Percentiles rank a stretch among this genome's conserved stretches.
These are phyloP conservation scores for Yamadazyma atlantica DNA, from an alignment of 1,139 yeast genomes.

Conservation along the genomic window DNA sequence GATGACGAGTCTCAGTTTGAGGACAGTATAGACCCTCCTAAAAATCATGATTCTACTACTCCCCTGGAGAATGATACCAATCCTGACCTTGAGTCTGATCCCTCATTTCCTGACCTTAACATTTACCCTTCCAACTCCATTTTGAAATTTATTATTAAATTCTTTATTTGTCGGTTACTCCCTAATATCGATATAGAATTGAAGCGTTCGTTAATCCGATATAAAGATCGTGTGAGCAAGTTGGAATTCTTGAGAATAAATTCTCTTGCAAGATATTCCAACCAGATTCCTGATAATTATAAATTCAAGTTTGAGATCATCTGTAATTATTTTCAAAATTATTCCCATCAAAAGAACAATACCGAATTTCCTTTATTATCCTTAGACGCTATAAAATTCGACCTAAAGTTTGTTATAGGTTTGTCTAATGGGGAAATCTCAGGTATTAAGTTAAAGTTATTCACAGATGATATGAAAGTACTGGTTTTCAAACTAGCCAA, in stretches of 20 bases:
- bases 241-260: constrained; percentile 25
- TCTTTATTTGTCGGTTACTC: constrained; percentile 20
- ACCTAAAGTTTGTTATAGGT: constrained; percentile 22
- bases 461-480: constrained; percentile 25
- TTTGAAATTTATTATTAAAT: constrained; percentile 12
- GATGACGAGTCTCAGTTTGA: not conserved
- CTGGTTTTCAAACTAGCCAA: constrained; percentile 29
- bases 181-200: constrained; percentile 31
- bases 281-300: constrained; percentile 16
- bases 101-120: constrained; percentile 6
- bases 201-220: constrained; percentile 19
- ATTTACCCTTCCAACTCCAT: constrained; percentile 21
- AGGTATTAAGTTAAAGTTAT: constrained; percentile 21
- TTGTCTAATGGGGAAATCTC: constrained; percentile 21
- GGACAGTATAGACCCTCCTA: not conserved
- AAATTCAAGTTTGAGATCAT: constrained; percentile 22
- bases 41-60: not conserved
- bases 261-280: constrained; percentile 22
- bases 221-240: constrained; percentile 14
- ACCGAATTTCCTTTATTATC: constrained; percentile 17
- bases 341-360: constrained; percentile 2
- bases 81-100: constrained; percentile 1
- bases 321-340: constrained; percentile 12
- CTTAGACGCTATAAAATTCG: constrained; percentile 22
- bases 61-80: not conserved